Evolutionary conservation across 495 filamentous ascomycete genomes (phyloP).

Genomic region (Penicillium maclennaniae): DNA sequence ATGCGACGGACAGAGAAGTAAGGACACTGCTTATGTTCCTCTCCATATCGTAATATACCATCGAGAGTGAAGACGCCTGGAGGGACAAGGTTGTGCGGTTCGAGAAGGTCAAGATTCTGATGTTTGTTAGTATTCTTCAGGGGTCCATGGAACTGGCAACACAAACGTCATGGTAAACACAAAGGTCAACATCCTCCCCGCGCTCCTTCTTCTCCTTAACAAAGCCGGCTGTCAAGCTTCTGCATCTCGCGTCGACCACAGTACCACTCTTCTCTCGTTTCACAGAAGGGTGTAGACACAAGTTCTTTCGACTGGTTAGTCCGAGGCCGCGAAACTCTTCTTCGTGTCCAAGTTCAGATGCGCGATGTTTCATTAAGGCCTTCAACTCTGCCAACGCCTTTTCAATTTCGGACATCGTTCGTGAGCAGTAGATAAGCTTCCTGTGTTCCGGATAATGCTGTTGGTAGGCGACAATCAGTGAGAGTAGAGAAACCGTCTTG

Average conservation of each 20-base stretch:
- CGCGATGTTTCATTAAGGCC: constrained; percentile 87
- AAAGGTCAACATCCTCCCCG: constrained; percentile 90
- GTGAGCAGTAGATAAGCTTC: constrained; percentile 98
- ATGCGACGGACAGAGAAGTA: constrained; percentile 95
- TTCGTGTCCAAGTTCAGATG: constrained; percentile 76
- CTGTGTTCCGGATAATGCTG: constrained; percentile 83
- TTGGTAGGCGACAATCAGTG: constrained; percentile 94
- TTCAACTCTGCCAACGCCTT: constrained; percentile 93
- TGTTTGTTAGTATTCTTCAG: constrained; percentile 15
- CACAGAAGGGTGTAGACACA: constrained; percentile 93
- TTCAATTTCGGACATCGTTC: constrained; percentile 64
- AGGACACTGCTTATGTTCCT: constrained; percentile 93
- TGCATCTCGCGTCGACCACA: constrained; percentile 89
- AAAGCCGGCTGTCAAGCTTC: constrained; percentile 93
- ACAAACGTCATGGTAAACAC: constrained; percentile 87
- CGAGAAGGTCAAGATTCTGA: constrained; percentile 88
- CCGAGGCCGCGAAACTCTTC: constrained; percentile 94
- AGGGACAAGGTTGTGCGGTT: constrained; percentile 89
- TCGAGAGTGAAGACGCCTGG: constrained; percentile 97
- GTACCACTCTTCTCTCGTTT: constrained; percentile 92
- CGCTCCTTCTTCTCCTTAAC: constrained; percentile 94
- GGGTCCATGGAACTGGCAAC: neutral
- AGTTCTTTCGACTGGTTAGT: constrained; percentile 92
- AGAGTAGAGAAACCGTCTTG: constrained; percentile 93
- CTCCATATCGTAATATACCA: constrained; percentile 78